Percentiles rank a stretch among this genome's conserved stretches.
Evolutionary conservation across 495 filamentous ascomycete genomes (phyloP).

Genomic region (Tuber umbilicatum): DNA sequence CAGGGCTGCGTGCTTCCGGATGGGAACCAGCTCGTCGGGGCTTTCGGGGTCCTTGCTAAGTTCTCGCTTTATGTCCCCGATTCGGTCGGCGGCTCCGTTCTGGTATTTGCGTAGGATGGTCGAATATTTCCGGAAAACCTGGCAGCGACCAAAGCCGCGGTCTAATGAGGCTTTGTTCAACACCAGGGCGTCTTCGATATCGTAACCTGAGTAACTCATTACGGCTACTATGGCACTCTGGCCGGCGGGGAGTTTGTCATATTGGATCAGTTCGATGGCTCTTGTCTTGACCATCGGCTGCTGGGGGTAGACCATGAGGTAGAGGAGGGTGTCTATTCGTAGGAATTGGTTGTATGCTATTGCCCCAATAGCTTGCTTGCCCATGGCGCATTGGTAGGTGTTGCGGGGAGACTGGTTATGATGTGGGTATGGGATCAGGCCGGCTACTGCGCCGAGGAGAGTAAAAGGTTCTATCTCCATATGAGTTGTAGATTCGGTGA

Average conservation of each 20-base stretch:
- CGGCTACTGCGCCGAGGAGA: conserved; percentile 92
- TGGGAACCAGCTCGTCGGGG: conserved; percentile 45
- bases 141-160: conserved; percentile 89
- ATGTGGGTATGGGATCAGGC: conserved; percentile 94
- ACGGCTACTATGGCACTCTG: conserved; percentile 96
- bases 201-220: conserved; percentile 98
- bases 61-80: conserved; percentile 52
- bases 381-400: conserved; percentile 99
- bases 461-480: conserved; percentile 98
- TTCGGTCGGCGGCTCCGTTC: conserved; percentile 68
- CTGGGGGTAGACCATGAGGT: conserved; percentile 95
- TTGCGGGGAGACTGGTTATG: conserved; percentile 99
- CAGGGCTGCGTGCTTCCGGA: conserved; percentile 66
- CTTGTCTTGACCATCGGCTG: conserved; percentile 95
- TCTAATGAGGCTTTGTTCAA: conserved; percentile 93
- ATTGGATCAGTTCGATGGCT: conserved; percentile 93
- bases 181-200: conserved; percentile 97
- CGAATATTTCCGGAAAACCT: conserved; percentile 85
- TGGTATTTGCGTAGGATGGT: conserved; percentile 71
- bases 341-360: conserved; percentile 96
- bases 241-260: conserved; percentile 92
- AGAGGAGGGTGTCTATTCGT: conserved; percentile 89
- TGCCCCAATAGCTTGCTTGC: conserved; percentile 98
- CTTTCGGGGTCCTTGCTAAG: conserved; percentile 52
- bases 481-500: conserved; percentile 75